Percentiles rank a stretch among this genome's conserved stretches.
These are phyloP conservation scores for Nidularia sp. DNA, from an alignment of 768 basidiomycete genomes.

Conservation along the genomic window DNA sequence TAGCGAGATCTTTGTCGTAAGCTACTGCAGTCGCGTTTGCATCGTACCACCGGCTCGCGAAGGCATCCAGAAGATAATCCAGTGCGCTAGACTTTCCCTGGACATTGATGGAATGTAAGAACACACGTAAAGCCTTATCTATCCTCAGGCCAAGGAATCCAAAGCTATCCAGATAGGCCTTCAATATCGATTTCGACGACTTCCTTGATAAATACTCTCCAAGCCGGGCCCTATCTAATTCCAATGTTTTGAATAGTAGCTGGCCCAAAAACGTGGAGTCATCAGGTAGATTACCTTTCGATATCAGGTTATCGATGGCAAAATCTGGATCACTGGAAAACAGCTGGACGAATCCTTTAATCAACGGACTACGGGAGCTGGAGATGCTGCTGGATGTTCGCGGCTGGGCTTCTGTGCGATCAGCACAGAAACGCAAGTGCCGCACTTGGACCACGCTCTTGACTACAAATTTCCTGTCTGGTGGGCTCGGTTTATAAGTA, in stretches of 20 bases:
- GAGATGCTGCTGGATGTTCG: slow-evolving; percentile 32
- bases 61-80: slow-evolving; percentile 77
- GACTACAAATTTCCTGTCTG: slow-evolving; percentile 80
- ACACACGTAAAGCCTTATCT: slow-evolving; percentile 86
- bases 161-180: slow-evolving; percentile 85
- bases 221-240: slow-evolving; percentile 77
- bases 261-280: slow-evolving; percentile 77
- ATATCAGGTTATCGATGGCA: slow-evolving; percentile 69
- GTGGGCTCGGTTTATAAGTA: slow-evolving; percentile 44
- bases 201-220: slow-evolving; percentile 81
- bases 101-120: slow-evolving; percentile 69
- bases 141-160: slow-evolving; percentile 79
- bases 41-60: slow-evolving; percentile 88
- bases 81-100: slow-evolving; percentile 36
- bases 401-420: slow-evolving; percentile 56
- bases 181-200: slow-evolving; percentile 70
- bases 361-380: slow-evolving; percentile 53
- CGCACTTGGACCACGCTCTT: slow-evolving; percentile 85
- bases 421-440: slow-evolving; percentile 64
- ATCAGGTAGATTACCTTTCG: slow-evolving; percentile 53
- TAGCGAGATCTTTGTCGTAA: slow-evolving; percentile 79
- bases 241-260: slow-evolving; percentile 75
- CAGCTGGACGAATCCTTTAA: slow-evolving; percentile 71
- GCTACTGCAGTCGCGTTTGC: slow-evolving; percentile 76
- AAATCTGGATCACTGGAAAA: slow-evolving; percentile 79